Percentiles rank a stretch among this genome's conserved stretches.
Conservation (phyloP, 2,329 filamentous ascomycete genomes). For the Penicillium sp. region DNA sequence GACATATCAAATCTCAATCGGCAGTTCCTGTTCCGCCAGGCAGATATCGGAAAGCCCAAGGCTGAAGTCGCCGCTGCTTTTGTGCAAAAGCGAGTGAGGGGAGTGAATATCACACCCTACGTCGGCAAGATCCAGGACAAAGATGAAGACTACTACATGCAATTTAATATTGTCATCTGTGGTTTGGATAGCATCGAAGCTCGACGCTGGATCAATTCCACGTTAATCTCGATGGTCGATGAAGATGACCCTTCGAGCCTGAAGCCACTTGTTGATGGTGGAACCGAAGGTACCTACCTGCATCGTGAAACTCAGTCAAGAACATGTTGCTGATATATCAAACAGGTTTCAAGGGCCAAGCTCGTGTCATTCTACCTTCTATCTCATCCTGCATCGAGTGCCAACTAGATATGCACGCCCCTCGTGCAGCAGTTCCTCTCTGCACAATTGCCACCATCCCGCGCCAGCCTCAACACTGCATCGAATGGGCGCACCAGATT, state of each 20-base stretch:
- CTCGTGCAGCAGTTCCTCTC: slow-evolving; percentile 91
- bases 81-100: slow-evolving; percentile 83
- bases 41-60: slow-evolving; percentile 90
- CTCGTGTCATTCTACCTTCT: slow-evolving; percentile 85
- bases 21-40: slow-evolving; percentile 90
- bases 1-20: slow-evolving; percentile 98
- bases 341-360: slow-evolving; percentile 90
- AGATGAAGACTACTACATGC: slow-evolving; percentile 93
- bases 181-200: slow-evolving; percentile 97
- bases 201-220: slow-evolving; percentile 97
- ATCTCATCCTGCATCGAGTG: slow-evolving; percentile 97
- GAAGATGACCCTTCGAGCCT: slow-evolving; percentile 76
- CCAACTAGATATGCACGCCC: slow-evolving; percentile 97
- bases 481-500: slow-evolving; percentile 98
- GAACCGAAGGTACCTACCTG: slow-evolving; percentile 70
- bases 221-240: slow-evolving; percentile 86
- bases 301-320: background rate
- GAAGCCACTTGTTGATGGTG: slow-evolving; percentile 93
- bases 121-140: slow-evolving; percentile 97
- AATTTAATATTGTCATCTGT: slow-evolving; percentile 91
- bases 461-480: slow-evolving; percentile 93
- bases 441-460: slow-evolving; percentile 96
- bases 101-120: slow-evolving; percentile 89
- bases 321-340: slow-evolving; percentile 17
- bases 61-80: slow-evolving; percentile 90